phyloP scores from a whole-genome alignment of 2,329 filamentous ascomycete genomes.

The Penicillium hordei region DNA sequence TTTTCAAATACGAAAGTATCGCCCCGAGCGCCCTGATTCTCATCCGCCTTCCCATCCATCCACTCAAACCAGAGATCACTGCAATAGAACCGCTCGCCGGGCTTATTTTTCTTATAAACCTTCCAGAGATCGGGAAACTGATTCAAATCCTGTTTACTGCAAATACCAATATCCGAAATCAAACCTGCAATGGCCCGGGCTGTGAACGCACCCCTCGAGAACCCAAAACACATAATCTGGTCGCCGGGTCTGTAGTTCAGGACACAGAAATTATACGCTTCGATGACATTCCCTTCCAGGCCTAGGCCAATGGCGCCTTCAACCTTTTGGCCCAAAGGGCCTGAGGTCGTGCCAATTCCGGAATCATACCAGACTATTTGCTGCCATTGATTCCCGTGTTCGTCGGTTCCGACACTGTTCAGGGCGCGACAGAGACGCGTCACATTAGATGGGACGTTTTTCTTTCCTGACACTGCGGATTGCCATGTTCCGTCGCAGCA shows the following conservation, averaged over 20 bases:
- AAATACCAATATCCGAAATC: conserved; percentile 25
- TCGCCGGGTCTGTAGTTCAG: conserved; percentile 22
- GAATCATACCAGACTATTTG: conserved; percentile 39
- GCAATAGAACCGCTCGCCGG: conserved; percentile 18
- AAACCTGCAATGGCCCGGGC: conserved; percentile 23
- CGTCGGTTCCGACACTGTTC: conserved; percentile 27
- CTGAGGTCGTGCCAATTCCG: conserved; percentile 31
- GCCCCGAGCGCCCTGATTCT: conserved; percentile 17
- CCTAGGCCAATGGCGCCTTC: conserved; percentile 25
- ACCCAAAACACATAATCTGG: conserved; percentile 25
- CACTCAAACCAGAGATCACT: conserved; percentile 25
- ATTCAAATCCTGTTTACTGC: conserved; percentile 17
- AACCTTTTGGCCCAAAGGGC: conserved; percentile 25
- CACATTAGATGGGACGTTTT: conserved; percentile 33
- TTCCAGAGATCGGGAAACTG: conserved; percentile 23
- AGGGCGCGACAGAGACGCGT: conserved; percentile 35
- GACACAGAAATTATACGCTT: conserved; percentile 25
- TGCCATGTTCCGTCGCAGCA: conserved; percentile 39
- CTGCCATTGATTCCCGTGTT: conserved; percentile 25
- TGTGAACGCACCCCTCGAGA: conserved; percentile 23
- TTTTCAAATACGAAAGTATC: conserved; percentile 15
- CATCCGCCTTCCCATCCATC: conserved; percentile 22
- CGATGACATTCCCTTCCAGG: conserved; percentile 22
- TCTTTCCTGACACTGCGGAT: conserved; percentile 31
- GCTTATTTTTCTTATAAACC: conserved; percentile 17